These are phyloP conservation scores for Epichloe bromicola DNA, from an alignment of 2,329 filamentous ascomycete genomes.

Conservation along the genomic window DNA sequence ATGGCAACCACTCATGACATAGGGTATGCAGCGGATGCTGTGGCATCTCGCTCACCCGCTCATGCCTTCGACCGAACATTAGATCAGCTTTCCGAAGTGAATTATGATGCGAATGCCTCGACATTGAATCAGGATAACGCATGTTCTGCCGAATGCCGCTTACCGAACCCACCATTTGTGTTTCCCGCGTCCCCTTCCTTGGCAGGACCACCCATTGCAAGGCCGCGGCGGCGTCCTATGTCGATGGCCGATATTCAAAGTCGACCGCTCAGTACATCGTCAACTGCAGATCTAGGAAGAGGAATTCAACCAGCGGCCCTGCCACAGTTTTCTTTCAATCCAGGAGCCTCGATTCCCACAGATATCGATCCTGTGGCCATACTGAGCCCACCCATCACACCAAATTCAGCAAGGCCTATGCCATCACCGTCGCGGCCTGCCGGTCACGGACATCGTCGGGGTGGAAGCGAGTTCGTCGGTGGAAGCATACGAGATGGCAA, in stretches of 20 bases:
- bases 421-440: conserved; percentile 45
- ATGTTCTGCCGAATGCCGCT: conserved; percentile 19
- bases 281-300: conserved; percentile 16
- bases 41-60: not conserved
- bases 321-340: conserved; percentile 44
- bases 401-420: conserved; percentile 32
- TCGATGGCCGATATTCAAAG: conserved; percentile 37
- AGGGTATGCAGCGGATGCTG: conserved; percentile 20
- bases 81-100: not conserved
- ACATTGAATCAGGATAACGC: not conserved
- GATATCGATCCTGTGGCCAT: conserved; percentile 23
- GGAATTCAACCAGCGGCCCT: conserved; percentile 27
- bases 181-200: conserved; percentile 40
- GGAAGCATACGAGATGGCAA: conserved; percentile 50
- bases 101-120: not conserved
- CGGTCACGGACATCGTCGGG: conserved; percentile 65
- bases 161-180: conserved; percentile 51
- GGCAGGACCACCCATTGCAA: conserved; percentile 25
- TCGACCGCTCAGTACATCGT: conserved; percentile 16
- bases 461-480: conserved; percentile 78
- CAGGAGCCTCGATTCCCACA: conserved; percentile 25
- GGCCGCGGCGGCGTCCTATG: conserved; percentile 38
- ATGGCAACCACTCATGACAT: conserved; percentile 30
- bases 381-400: conserved; percentile 44
- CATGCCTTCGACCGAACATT: conserved; percentile 11